Percentiles rank a stretch among this genome's conserved stretches.
phyloP scores from a whole-genome alignment of 768 basidiomycete genomes.

The Hypholoma fasciculare region DNA sequence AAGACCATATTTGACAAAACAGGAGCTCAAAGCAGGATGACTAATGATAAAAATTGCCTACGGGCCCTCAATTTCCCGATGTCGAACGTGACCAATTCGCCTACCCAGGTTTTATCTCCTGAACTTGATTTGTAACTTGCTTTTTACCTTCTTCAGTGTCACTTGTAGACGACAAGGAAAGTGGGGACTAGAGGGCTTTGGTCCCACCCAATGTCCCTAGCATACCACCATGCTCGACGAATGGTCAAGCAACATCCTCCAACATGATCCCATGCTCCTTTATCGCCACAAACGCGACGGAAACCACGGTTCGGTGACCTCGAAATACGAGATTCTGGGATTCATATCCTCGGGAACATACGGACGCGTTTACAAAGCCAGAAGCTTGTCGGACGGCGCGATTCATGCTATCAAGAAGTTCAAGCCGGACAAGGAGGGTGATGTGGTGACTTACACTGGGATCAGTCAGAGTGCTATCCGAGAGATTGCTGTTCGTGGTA shows the following conservation, averaged over 20 bases:
- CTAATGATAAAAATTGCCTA: too few relatives aligned
- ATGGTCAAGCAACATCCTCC: constrained; percentile 36
- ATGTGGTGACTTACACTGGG: constrained; percentile 92
- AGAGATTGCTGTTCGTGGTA: constrained; percentile 85
- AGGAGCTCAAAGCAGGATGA: too few relatives aligned
- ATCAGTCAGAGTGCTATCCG: constrained; percentile 97
- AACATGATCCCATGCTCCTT: constrained; percentile 82
- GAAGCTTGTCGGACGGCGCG: constrained; percentile 64
- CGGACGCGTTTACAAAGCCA: constrained; percentile 97
- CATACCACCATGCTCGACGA: constrained; percentile 27
- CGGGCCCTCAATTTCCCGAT: too few relatives aligned
- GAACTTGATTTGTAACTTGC: too few relatives aligned
- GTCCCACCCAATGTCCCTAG: not conserved
- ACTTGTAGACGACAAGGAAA: too few relatives aligned
- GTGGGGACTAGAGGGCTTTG: not conserved
- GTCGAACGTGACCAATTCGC: not conserved
- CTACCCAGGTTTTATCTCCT: not conserved
- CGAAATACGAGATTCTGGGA: constrained; percentile 90
- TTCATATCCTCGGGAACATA: constrained; percentile 99
- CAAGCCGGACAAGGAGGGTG: constrained; percentile 99
- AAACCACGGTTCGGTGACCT: constrained; percentile 62
- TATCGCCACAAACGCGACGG: constrained; percentile 82
- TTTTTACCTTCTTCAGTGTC: too few relatives aligned
- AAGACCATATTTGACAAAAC: too few relatives aligned
- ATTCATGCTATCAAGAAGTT: constrained; percentile 99